A percentile compares a stretch with the other conserved stretches of the same genome.
Evolutionary conservation across 2,329 filamentous ascomycete genomes (phyloP).

Genomic region (Orbilia javanica): DNA sequence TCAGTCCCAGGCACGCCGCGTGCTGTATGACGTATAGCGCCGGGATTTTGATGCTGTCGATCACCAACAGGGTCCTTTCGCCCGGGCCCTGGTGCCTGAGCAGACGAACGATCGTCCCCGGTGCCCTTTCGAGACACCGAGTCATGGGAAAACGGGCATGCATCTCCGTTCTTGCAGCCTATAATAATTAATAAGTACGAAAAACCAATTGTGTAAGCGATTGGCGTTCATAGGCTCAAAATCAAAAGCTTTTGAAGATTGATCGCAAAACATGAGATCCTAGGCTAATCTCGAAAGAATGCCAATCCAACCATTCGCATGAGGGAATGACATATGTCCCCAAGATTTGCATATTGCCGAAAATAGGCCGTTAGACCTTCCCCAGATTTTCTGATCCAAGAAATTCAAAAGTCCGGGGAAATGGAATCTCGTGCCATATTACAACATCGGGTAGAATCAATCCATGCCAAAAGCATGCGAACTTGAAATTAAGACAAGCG

Average conservation of each 20-base stretch:
- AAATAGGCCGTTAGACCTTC: conserved; percentile 45
- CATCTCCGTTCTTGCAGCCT: conserved; percentile 49
- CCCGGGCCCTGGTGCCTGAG: conserved; percentile 29
- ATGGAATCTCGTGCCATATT: conserved; percentile 49
- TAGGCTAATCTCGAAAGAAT: conserved; percentile 32
- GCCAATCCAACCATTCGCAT: conserved; percentile 29
- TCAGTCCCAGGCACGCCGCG: conserved; percentile 47
- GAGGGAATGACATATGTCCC: conserved; percentile 12
- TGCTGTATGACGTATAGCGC: conserved; percentile 49
- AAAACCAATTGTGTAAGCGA: conserved; percentile 7
- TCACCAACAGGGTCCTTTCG: conserved; percentile 27
- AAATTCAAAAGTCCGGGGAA: conserved; percentile 19
- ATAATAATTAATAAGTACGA: background rate
- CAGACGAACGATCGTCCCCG: conserved; percentile 52
- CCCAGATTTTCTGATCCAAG: conserved; percentile 23
- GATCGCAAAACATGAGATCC: conserved; percentile 46
- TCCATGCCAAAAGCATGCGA: conserved; percentile 40
- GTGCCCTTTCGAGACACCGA: conserved; percentile 5
- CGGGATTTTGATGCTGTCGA: conserved; percentile 27
- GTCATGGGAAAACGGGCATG: conserved; percentile 44
- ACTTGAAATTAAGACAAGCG: conserved; percentile 16
- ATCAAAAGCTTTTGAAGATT: conserved; percentile 1
- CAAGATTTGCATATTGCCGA: conserved; percentile 49
- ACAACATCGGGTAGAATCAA: conserved; percentile 1
- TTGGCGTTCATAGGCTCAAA: conserved; percentile 18